These are phyloP conservation scores for Cylindrodendrum hubeiense DNA, from an alignment of 2,329 filamentous ascomycete genomes.

Conservation along the genomic window DNA sequence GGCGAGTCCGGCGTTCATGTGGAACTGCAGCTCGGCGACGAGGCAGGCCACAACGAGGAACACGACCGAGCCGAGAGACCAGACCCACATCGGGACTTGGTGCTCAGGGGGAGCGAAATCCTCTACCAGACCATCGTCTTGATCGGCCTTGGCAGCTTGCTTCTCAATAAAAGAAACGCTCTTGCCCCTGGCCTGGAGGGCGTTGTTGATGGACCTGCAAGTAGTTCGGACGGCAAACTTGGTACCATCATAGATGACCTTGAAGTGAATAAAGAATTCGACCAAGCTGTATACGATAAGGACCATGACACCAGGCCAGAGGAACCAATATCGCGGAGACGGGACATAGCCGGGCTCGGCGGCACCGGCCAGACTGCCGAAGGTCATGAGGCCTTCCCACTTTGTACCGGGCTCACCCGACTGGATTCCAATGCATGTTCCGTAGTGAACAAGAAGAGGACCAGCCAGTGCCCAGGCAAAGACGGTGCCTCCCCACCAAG, in stretches of 20 bases:
- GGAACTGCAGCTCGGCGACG: conserved; percentile 63
- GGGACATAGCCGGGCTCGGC: conserved; percentile 45
- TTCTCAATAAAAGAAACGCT: conserved; percentile 49
- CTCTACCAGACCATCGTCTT: conserved; percentile 48
- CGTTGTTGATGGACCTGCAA: conserved; percentile 46
- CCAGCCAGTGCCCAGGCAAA: conserved; percentile 68
- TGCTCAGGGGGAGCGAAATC: conserved; percentile 57
- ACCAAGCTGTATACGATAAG: conserved; percentile 55
- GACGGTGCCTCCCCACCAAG: conserved; percentile 68
- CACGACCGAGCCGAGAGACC: conserved; percentile 58
- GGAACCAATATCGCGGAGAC: conserved; percentile 57
- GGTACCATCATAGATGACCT: conserved; percentile 51
- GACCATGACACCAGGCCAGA: conserved; percentile 60
- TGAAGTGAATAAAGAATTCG: conserved; percentile 56
- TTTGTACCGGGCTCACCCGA: conserved; percentile 37
- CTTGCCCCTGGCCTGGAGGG: conserved; percentile 48
- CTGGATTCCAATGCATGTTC: conserved; percentile 61
- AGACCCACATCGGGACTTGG: conserved; percentile 67
- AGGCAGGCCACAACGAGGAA: conserved; percentile 66
- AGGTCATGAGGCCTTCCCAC: conserved; percentile 48
- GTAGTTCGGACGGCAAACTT: conserved; percentile 50
- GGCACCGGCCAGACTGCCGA: conserved; percentile 48
- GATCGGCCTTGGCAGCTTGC: conserved; percentile 51
- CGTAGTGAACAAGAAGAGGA: conserved; percentile 61
- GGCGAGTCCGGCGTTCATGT: conserved; percentile 68